Evolutionary conservation across 208 protist genomes (phyloP).

Genomic region (Jaenimonas drosophilae): DNA sequence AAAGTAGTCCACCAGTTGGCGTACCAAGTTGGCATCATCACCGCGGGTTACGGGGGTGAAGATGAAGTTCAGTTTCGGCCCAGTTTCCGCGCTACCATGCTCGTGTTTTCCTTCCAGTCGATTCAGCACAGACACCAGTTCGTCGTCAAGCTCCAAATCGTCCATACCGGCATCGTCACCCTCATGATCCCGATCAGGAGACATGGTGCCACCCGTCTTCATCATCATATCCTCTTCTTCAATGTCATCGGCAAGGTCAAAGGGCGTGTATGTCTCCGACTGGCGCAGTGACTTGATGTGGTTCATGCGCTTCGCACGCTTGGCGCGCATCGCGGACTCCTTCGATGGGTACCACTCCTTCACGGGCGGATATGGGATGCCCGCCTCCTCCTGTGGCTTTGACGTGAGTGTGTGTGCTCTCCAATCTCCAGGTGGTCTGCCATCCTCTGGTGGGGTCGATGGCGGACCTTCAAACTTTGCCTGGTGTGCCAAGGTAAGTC

Average conservation of each 20-base stretch:
- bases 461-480: not conserved
- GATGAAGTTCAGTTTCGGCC: slow-evolving; percentile 8
- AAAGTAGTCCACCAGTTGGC: slow-evolving; percentile 44
- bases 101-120: not conserved
- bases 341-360: not conserved
- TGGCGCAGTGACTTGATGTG: too few relatives aligned
- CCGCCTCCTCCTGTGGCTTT: not conserved
- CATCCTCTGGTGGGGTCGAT: too few relatives aligned
- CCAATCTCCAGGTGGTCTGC: too few relatives aligned
- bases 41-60: slow-evolving; percentile 27
- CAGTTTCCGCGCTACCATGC: not conserved
- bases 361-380: slow-evolving; percentile 1
- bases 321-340: slow-evolving; percentile 1
- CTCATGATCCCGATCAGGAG: too few relatives aligned
- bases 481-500: not conserved
- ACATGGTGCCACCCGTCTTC: too few relatives aligned
- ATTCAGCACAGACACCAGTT: too few relatives aligned
- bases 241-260: too few relatives aligned
- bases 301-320: not conserved
- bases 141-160: too few relatives aligned
- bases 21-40: slow-evolving; percentile 31
- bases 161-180: too few relatives aligned
- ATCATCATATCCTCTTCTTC: not conserved
- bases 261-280: too few relatives aligned
- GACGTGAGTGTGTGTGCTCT: not conserved